These are phyloP conservation scores for Medicago truncatula DNA, from an alignment of 306 rosid genomes.

Conservation along the genomic window DNA sequence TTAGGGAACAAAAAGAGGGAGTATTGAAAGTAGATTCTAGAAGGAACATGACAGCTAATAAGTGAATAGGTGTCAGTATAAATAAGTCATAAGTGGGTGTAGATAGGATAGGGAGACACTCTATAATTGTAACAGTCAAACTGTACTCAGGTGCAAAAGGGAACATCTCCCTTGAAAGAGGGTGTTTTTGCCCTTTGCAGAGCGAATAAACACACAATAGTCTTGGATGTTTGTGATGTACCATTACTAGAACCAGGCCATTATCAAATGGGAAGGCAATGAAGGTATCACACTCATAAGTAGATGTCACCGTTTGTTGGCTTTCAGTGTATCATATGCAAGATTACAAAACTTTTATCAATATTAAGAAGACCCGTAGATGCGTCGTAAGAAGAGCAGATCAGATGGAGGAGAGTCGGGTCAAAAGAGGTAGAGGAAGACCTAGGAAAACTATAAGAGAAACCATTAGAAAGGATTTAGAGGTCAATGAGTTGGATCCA, in stretches of 20 bases:
- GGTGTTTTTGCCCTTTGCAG: neutral
- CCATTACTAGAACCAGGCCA: neutral
- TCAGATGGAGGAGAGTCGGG: too few species aligned
- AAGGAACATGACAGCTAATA: neutral
- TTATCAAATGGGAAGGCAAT: neutral
- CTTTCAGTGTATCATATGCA: neutral
- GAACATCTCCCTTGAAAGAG: neutral
- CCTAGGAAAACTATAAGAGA: too few species aligned
- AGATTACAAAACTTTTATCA: neutral
- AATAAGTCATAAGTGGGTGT: neutral
- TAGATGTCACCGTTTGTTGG: neutral
- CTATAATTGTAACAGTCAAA: neutral
- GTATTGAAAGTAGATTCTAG: neutral
- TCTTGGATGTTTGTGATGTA: conserved; percentile 21
- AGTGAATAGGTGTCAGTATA: conserved; percentile 1
- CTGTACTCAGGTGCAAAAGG: conserved; percentile 2
- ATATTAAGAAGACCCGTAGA: too few species aligned
- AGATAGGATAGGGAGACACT: neutral
- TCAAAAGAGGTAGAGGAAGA: too few species aligned
- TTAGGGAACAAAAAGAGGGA: neutral
- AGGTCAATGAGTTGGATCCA: too few species aligned
- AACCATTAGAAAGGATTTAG: too few species aligned
- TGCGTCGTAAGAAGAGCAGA: too few species aligned
- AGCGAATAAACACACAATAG: neutral
- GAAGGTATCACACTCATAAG: neutral